Evolutionary conservation across 2,329 filamentous ascomycete genomes (phyloP).

Genomic region (Penicillium sp.): DNA sequence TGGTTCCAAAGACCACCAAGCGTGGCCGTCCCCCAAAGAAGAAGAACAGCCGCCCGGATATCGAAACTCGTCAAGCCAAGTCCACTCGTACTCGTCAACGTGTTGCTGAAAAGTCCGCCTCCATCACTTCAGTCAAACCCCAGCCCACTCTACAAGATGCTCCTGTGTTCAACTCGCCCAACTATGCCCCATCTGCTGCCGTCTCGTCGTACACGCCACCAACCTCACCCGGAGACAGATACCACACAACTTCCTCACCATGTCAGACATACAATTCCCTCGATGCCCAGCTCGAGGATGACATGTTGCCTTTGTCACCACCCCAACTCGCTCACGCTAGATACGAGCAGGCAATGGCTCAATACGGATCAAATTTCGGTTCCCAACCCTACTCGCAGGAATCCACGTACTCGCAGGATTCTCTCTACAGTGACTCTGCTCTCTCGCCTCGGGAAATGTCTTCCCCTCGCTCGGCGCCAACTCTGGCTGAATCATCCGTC

Average conservation of each 20-base stretch:
- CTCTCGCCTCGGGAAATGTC: slow-evolving; percentile 34
- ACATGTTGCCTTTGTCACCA: slow-evolving; percentile 36
- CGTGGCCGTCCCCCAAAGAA: slow-evolving; percentile 62
- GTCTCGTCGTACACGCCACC: slow-evolving; percentile 50
- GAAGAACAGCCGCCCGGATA: slow-evolving; percentile 59
- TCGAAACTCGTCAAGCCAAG: slow-evolving; percentile 58
- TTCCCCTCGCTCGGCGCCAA: slow-evolving; percentile 38
- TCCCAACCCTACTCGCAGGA: slow-evolving; percentile 25
- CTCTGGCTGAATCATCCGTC: slow-evolving; percentile 33
- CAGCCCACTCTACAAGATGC: slow-evolving; percentile 27
- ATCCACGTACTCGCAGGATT: slow-evolving; percentile 26
- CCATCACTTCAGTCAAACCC: slow-evolving; percentile 24
- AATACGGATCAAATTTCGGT: slow-evolving; percentile 12
- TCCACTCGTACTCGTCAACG: slow-evolving; percentile 52
- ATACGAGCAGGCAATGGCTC: slow-evolving; percentile 25
- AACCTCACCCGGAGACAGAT: slow-evolving; percentile 44
- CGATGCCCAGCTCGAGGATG: slow-evolving; percentile 39
- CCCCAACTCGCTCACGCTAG: slow-evolving; percentile 22
- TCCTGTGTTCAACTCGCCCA: slow-evolving; percentile 41
- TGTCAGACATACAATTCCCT: slow-evolving; percentile 35
- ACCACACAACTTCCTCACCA: slow-evolving; percentile 39
- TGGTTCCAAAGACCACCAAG: slow-evolving; percentile 64
- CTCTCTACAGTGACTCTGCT: slow-evolving; percentile 30
- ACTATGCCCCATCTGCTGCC: slow-evolving; percentile 43
- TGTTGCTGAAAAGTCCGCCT: slow-evolving; percentile 34